phyloP scores from a whole-genome alignment of 148 eudicot species.

The Amaranthus cruentus region DNA sequence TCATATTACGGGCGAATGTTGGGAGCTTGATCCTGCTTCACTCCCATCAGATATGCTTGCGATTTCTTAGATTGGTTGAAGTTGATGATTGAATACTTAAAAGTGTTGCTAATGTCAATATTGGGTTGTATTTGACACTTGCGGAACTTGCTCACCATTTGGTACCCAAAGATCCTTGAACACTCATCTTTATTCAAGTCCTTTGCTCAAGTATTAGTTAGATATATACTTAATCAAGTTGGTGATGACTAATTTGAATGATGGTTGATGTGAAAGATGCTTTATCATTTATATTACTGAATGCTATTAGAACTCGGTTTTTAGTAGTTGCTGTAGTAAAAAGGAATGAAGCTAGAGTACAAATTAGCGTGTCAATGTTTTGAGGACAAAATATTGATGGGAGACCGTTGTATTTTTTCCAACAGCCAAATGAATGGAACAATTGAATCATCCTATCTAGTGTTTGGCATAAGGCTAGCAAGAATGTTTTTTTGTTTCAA shows the following conservation, averaged over 20 bases:
- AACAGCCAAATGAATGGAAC: neutral
- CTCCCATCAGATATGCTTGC: slow-evolving; percentile 55
- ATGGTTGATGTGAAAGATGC: neutral
- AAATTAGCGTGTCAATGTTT: neutral
- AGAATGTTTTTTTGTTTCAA: neutral
- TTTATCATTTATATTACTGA: neutral
- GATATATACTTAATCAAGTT: neutral
- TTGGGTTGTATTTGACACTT: slow-evolving; percentile 13
- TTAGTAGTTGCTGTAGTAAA: neutral
- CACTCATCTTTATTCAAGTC: neutral
- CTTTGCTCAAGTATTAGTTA: neutral
- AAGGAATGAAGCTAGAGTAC: neutral
- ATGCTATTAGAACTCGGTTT: neutral
- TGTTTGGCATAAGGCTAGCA: neutral
- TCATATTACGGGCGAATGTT: slow-evolving; percentile 50
- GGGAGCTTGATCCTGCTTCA: slow-evolving; percentile 97
- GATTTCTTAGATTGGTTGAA: slow-evolving; percentile 19
- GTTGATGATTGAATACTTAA: neutral
- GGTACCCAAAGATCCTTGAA: neutral
- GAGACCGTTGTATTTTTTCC: neutral
- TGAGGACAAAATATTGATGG: neutral
- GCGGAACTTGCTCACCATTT: neutral
- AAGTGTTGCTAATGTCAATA: neutral
- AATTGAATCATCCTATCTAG: neutral
- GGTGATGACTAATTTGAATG: neutral